Conservation (phyloP, 192 early-diverging fungal genomes). For the Backusella macrospora region DNA sequence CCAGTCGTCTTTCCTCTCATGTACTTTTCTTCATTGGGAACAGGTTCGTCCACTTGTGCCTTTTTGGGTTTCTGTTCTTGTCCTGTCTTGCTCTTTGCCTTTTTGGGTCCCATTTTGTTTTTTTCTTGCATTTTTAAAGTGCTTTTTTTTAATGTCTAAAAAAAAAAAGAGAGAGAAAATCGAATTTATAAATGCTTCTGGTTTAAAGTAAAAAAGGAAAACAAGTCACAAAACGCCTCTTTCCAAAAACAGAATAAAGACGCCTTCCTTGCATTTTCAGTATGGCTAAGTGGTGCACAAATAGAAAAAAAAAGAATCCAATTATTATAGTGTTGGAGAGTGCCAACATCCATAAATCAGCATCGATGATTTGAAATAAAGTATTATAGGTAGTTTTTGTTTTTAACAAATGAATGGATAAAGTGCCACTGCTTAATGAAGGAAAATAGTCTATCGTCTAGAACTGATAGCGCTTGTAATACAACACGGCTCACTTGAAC, state of each 20-base stretch:
- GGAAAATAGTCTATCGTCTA: no score
- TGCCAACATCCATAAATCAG: no score
- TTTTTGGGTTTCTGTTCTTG: background rate
- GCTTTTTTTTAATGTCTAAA: background rate
- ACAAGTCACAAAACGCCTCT: constrained; percentile 1
- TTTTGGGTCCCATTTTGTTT: constrained; percentile 8
- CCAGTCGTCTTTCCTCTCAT: constrained; percentile 16
- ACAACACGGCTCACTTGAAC: no score
- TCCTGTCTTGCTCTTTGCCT: constrained; percentile 8
- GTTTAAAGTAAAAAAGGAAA: background rate
- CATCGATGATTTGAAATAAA: no score
- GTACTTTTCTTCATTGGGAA: constrained; percentile 35
- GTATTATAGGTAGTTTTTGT: no score
- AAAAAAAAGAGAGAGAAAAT: constrained; percentile 5
- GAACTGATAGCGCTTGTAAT: no score
- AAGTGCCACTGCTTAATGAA: no score
- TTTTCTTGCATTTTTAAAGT: constrained; percentile 9
- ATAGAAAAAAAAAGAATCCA: no score
- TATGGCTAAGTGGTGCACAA: no score
- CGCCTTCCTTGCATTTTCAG: no score
- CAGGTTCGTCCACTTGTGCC: background rate
- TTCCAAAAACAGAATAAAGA: background rate
- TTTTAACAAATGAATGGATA: no score
- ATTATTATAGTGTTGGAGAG: no score
- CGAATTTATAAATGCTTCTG: background rate